Percentiles rank a stretch among this genome's conserved stretches.
phyloP scores from a whole-genome alignment of 169 alveolate genomes.

The Plasmodium vivax region DNA sequence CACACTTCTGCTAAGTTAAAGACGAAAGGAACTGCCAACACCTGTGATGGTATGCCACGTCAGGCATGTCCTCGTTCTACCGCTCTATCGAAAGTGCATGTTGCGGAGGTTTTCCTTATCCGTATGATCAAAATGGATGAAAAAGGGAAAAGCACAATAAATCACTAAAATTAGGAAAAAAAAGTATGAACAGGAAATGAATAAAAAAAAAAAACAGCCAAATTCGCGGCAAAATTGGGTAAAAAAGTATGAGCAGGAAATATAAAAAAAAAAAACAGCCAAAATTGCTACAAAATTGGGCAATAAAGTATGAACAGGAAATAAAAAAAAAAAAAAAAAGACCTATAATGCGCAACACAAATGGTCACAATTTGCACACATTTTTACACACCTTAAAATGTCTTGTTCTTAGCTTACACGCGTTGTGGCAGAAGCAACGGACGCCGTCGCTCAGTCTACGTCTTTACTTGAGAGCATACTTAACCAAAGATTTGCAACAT shows the following conservation, averaged over 20 bases:
- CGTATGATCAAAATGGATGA: neutral
- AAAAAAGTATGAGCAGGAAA: too few relatives aligned
- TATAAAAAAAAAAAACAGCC: neutral
- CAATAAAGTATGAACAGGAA: neutral
- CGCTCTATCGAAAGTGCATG: neutral
- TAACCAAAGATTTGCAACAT: neutral
- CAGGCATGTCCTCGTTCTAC: neutral
- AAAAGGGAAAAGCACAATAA: neutral
- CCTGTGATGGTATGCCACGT: neutral
- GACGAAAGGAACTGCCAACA: neutral
- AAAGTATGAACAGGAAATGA: neutral
- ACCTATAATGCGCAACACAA: neutral
- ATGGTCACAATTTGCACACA: neutral
- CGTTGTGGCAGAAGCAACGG: neutral
- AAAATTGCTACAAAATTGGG: neutral
- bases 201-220: neutral
- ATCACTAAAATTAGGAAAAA: neutral
- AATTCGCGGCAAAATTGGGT: too few relatives aligned
- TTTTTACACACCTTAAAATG: neutral
- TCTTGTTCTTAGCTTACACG: neutral
- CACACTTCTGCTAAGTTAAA: neutral
- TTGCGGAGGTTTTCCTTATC: neutral
- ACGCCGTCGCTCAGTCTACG: neutral
- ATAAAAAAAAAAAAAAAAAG: neutral
- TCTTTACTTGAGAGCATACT: neutral